A percentile compares a stretch with the other conserved stretches of the same genome.
phyloP scores from a whole-genome alignment of 192 early-diverging fungal genomes.

The Rhizoclosmatium globosum region DNA sequence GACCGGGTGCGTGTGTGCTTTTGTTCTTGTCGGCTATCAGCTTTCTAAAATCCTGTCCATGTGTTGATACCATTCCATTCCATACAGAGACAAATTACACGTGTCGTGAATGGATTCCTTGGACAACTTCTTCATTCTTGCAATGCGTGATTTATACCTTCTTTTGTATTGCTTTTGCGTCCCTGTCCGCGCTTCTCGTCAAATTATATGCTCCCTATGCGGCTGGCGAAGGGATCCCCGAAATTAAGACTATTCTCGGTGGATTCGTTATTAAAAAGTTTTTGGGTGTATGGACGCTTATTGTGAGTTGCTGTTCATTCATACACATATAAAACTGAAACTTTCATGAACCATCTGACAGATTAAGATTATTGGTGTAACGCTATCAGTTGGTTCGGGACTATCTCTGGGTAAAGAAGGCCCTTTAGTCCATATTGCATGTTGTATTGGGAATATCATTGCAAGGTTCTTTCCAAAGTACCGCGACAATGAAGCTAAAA shows the following conservation, averaged over 20 bases:
- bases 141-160: constrained; percentile 48
- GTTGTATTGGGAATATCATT: constrained; percentile 90
- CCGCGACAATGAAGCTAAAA: constrained; percentile 76
- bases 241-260: constrained; percentile 96
- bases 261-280: constrained; percentile 97
- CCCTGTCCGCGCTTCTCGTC: constrained; percentile 48
- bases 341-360: constrained; percentile 11
- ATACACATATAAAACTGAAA: neutral
- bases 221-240: constrained; percentile 81
- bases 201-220: constrained; percentile 63
- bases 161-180: constrained; percentile 47
- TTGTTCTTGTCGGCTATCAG: neutral
- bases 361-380: constrained; percentile 84
- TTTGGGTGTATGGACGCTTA: constrained; percentile 86
- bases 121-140: constrained; percentile 41
- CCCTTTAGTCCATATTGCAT: constrained; percentile 94
- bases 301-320: constrained; percentile 57
- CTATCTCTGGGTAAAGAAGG: constrained; percentile 74
- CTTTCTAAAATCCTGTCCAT: neutral
- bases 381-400: constrained; percentile 55
- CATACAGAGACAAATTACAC: constrained; percentile 25
- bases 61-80: neutral
- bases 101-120: constrained; percentile 50
- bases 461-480: constrained; percentile 82
- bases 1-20: constrained; percentile 30